These are phyloP conservation scores for Salix exigua DNA, from an alignment of 345 rosid genomes.

Conservation along the genomic window DNA sequence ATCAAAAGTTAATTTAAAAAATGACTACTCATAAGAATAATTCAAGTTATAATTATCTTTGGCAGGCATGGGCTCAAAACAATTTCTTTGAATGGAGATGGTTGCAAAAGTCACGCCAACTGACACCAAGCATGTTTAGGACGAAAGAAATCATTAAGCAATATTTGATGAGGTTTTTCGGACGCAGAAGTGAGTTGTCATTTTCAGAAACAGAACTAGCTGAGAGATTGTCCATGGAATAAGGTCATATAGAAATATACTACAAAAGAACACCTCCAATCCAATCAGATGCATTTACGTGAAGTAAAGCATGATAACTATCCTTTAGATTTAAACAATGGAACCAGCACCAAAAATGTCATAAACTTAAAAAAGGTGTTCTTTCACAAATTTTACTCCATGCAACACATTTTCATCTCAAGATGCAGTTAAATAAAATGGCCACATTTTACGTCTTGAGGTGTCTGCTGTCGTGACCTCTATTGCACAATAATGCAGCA, in stretches of 20 bases:
- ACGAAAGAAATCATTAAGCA: neutral
- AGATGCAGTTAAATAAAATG: neutral
- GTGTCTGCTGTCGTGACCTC: neutral
- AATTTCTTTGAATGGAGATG: neutral
- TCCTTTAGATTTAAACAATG: too few species aligned
- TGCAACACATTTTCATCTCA: neutral
- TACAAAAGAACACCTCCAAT: neutral
- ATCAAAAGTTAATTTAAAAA: neutral
- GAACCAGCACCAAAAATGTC: too few species aligned
- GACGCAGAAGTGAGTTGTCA: neutral
- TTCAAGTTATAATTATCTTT: neutral
- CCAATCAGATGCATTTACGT: neutral
- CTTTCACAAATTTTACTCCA: neutral
- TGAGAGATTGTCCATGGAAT: neutral
- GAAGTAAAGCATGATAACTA: neutral
- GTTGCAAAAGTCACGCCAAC: neutral
- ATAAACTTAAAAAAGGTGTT: neutral
- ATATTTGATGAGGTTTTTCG: neutral
- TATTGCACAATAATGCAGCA: neutral
- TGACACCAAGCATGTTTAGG: neutral
- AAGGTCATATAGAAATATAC: neutral
- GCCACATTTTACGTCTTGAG: slow-evolving; percentile 2
- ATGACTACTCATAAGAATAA: neutral
- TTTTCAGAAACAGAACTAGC: slow-evolving; percentile 4
- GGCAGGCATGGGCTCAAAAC: neutral